phyloP scores from a whole-genome alignment of 495 filamentous ascomycete genomes.

The Annulohypoxylon stygium region DNA sequence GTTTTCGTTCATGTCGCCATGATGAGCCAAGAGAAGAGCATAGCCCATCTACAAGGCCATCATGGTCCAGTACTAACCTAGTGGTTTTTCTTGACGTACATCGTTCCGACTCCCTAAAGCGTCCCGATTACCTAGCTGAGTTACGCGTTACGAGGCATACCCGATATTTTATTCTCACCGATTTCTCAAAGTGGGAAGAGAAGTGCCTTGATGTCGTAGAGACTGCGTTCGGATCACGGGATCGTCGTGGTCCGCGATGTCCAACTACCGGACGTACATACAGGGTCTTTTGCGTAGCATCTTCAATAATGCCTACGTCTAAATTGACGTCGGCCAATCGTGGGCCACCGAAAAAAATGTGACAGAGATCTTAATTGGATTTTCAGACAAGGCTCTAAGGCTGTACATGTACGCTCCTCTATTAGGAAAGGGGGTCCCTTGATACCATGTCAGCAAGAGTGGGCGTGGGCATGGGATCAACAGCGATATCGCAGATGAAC shows the following conservation, averaged over 20 bases:
- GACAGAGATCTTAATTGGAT: background rate
- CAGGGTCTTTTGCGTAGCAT: background rate
- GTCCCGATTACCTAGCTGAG: constrained; percentile 10
- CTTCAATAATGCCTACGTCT: constrained; percentile 7
- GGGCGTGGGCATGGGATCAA: background rate
- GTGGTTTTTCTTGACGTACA: background rate
- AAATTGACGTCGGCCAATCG: background rate
- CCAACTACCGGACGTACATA: constrained; percentile 8
- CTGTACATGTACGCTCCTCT: background rate
- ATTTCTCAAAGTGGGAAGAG: background rate
- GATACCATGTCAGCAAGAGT: constrained; percentile 10
- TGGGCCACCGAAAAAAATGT: background rate
- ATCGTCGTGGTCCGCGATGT: background rate
- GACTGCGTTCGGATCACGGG: background rate
- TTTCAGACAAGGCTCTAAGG: constrained; percentile 9
- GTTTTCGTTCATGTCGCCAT: background rate
- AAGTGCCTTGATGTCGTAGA: background rate
- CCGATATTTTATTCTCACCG: background rate
- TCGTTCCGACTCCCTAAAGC: constrained; percentile 8
- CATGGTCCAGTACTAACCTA: background rate
- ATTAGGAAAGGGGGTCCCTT: constrained; percentile 1
- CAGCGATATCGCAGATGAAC: constrained; percentile 1
- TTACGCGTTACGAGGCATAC: background rate
- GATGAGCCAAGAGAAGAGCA: background rate
- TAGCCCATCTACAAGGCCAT: background rate